Evolutionary conservation across 768 basidiomycete genomes (phyloP), one percentile per base, ranked within the genome.

Genomic region (Fomitopsis pulvina): DNA sequence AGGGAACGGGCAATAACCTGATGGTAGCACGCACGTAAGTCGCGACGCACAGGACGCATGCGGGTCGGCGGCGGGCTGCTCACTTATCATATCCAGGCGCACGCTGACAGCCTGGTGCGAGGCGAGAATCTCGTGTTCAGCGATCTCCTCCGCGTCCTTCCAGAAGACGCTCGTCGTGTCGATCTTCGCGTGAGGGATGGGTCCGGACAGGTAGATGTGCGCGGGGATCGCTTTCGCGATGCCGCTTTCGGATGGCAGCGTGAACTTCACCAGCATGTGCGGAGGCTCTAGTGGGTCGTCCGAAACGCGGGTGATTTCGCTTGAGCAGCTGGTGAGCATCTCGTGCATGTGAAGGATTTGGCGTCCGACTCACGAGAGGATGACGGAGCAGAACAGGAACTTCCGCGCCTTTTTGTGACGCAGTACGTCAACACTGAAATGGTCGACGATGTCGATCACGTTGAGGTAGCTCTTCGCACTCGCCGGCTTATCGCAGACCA

Each of bases 201-300:
- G 10, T 7, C 45, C 45, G 7, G 45, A 3, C 6, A 34, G 32
- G 32, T 46, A 46, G 21, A 46, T 18, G 45, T 46, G 45, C 16
- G 45, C 45, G 30, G 30, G 20, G 32, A 46, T 37, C 7, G 30
- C 45, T 20, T 22, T 21, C 5, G 45, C 28, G 9, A 46, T 32
- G 5, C 45, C 30, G 4, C 4, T 34, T 5, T 46, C 45, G 4
- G 29, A n/a, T 4, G 45, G 30, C 18, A 46, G 24, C 20, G 25
- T 37, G 21, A 46, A 29, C 45, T 46, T 46, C 30, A 46, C 18
- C 12, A 46, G 32, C 45, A 46, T 46, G 45, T 46, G 45, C 7
- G n/a, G 18, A 18, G 45, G 45, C 45, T 46, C 45, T 32, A 46
- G 8, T 18, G 45, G 45, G n/a, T 32, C 30, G 12, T 37, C 32